A percentile compares a stretch with the other conserved stretches of the same genome.
Evolutionary conservation across 2,329 filamentous ascomycete genomes (phyloP).

Genomic region (Colletotrichum viniferum): DNA sequence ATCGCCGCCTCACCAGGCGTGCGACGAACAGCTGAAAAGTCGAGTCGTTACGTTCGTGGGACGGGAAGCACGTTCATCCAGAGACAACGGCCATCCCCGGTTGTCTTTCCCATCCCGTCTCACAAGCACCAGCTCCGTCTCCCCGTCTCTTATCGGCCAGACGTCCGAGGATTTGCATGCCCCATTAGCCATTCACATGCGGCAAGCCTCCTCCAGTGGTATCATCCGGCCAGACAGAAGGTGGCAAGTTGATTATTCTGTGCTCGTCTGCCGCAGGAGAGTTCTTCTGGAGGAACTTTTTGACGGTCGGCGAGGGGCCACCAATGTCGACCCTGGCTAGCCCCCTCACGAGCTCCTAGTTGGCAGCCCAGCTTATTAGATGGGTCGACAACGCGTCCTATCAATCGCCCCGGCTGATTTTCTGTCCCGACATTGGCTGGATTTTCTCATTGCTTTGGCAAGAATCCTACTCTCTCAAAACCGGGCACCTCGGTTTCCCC

Average conservation of each 20-base stretch:
- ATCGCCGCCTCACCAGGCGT: background rate
- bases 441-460: background rate
- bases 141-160: background rate
- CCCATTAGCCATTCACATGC: background rate
- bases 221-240: background rate
- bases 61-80: background rate
- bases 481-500: background rate
- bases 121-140: background rate
- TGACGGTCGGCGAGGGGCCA: background rate
- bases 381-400: constrained; percentile 1
- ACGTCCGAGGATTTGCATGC: background rate
- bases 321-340: background rate
- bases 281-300: constrained; percentile 12
- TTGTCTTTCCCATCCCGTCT: background rate
- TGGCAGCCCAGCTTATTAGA: constrained; percentile 15
- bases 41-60: background rate
- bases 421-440: background rate
- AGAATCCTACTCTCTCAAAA: background rate
- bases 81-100: background rate
- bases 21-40: background rate
- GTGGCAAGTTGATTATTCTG: constrained; percentile 8
- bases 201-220: background rate
- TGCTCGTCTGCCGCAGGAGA: background rate
- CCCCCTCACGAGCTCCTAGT: background rate
- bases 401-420: background rate